Evolutionary conservation across 2,329 filamentous ascomycete species (phyloP).

Genomic region (Kalmusia sp.): DNA sequence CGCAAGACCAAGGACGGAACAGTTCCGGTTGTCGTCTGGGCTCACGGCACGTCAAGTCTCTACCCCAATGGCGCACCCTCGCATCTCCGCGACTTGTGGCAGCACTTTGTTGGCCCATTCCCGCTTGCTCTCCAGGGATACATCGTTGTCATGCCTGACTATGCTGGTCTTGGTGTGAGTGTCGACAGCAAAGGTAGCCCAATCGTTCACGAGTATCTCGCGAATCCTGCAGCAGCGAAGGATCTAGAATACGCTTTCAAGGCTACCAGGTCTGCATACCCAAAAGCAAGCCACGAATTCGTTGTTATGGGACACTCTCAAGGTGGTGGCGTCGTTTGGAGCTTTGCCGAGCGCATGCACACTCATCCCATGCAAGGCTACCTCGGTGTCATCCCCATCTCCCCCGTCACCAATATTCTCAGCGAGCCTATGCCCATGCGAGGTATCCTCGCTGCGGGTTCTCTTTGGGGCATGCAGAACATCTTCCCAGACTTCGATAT

Average conservation of each 20-base stretch:
- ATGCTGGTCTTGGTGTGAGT: conserved; percentile 26
- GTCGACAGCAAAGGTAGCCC: conserved; percentile 34
- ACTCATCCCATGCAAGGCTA: conserved; percentile 9
- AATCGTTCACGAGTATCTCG: conserved; percentile 50
- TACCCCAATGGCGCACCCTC: conserved; percentile 35
- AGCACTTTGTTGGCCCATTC: conserved; percentile 31
- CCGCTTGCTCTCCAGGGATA: conserved; percentile 29
- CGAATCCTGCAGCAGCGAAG: conserved; percentile 47
- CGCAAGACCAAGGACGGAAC: conserved; percentile 28
- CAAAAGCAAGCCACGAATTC: conserved; percentile 46
- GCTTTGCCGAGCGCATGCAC: conserved; percentile 19
- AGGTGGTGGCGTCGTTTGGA: conserved; percentile 56
- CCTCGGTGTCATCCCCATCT: conserved; percentile 5
- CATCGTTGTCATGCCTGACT: conserved; percentile 14
- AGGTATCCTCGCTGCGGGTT: neutral
- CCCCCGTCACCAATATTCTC: conserved; percentile 3
- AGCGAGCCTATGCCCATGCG: neutral
- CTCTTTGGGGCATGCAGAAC: neutral
- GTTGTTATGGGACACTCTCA: conserved; percentile 57
- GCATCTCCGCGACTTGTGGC: conserved; percentile 30
- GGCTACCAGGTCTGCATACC: conserved; percentile 53
- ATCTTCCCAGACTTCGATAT: conserved; percentile 1
- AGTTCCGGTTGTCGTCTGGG: conserved; percentile 66
- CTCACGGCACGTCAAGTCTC: conserved; percentile 65
- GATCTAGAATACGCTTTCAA: conserved; percentile 53